These are phyloP conservation scores for Aschersonia sp. DNA, from an alignment of 2,329 filamentous ascomycete genomes.

Conservation along the genomic window DNA sequence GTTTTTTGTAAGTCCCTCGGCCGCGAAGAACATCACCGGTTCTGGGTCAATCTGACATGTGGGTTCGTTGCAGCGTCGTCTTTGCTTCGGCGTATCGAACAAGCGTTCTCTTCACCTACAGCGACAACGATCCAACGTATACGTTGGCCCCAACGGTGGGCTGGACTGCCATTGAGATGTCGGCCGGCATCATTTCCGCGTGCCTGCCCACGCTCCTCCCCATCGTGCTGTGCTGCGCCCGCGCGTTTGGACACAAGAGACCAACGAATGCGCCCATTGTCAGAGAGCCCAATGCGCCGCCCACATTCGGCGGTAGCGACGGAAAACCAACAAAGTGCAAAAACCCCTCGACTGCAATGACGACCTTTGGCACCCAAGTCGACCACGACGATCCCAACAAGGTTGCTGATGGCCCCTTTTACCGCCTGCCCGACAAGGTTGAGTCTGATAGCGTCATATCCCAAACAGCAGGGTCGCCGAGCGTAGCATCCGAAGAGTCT, in stretches of 20 bases:
- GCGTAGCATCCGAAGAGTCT: not conserved
- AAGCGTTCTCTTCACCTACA: slow-evolving; percentile 29
- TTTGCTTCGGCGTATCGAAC: slow-evolving; percentile 34
- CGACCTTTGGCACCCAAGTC: slow-evolving; percentile 4
- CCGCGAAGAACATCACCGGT: not conserved
- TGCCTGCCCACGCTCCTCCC: slow-evolving; percentile 37
- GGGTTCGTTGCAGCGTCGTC: slow-evolving; percentile 19
- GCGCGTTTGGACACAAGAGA: slow-evolving; percentile 24
- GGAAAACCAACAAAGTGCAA: slow-evolving; percentile 4
- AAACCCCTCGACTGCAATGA: slow-evolving; percentile 6
- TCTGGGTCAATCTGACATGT: not conserved
- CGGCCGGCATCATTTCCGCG: slow-evolving; percentile 35
- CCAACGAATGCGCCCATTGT: slow-evolving; percentile 8
- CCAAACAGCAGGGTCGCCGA: not conserved
- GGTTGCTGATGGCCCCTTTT: slow-evolving; percentile 10
- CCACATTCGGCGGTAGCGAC: slow-evolving; percentile 10
- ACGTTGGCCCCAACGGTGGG: slow-evolving; percentile 28
- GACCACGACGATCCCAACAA: slow-evolving; percentile 4
- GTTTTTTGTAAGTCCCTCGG: slow-evolving; percentile 22
- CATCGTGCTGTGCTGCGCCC: slow-evolving; percentile 21
- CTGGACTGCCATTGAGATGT: slow-evolving; percentile 34
- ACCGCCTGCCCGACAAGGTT: slow-evolving; percentile 17
- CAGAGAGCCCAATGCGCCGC: slow-evolving; percentile 8
- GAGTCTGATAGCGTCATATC: slow-evolving; percentile 10
- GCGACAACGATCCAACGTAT: slow-evolving; percentile 24